phyloP scores from a whole-genome alignment of 345 rosid species.

The Trapa incisa region DNA sequence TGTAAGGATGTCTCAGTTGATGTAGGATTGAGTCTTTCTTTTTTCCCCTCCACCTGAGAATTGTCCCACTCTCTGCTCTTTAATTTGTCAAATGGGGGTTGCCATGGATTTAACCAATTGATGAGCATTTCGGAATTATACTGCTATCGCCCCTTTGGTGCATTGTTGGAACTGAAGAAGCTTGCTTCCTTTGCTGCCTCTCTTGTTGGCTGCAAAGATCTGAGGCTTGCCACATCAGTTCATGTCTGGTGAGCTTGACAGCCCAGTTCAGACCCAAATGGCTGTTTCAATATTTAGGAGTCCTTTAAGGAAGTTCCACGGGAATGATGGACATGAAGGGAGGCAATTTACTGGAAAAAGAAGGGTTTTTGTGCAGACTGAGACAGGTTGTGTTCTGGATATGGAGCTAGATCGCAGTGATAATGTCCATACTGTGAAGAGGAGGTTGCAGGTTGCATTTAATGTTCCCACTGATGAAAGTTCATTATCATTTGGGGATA shows the following conservation, averaged over 20 bases:
- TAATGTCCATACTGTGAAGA: constrained; percentile 82
- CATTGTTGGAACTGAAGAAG: constrained; percentile 30
- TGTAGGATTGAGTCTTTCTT: constrained; percentile 11
- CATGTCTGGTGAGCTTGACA: constrained; percentile 82
- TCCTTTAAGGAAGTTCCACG: constrained; percentile 57
- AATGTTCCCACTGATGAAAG: constrained; percentile 76
- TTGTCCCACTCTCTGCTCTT: constrained; percentile 2
- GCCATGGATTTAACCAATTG: constrained; percentile 21
- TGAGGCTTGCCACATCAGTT: constrained; percentile 28
- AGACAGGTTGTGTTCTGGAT: constrained; percentile 93
- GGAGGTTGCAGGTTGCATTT: constrained; percentile 87
- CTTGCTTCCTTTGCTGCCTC: constrained; percentile 34
- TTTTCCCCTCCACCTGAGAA: neutral
- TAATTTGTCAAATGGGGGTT: constrained; percentile 11
- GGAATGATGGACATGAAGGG: constrained; percentile 46
- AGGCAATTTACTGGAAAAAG: constrained; percentile 70
- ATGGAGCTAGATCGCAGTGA: constrained; percentile 96
- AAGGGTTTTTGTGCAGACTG: constrained; percentile 87
- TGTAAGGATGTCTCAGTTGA: constrained; percentile 16
- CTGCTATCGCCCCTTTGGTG: constrained; percentile 17
- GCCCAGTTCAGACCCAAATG: constrained; percentile 98
- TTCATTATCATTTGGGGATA: constrained; percentile 71
- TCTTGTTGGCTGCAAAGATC: constrained; percentile 21
- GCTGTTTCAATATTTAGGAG: constrained; percentile 74
- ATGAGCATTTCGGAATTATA: constrained; percentile 29